A percentile compares a stretch with the other conserved stretches of the same genome.
Evolutionary conservation across 306 rosid species (phyloP).

Genomic region (Styphnolobium japonicum): DNA sequence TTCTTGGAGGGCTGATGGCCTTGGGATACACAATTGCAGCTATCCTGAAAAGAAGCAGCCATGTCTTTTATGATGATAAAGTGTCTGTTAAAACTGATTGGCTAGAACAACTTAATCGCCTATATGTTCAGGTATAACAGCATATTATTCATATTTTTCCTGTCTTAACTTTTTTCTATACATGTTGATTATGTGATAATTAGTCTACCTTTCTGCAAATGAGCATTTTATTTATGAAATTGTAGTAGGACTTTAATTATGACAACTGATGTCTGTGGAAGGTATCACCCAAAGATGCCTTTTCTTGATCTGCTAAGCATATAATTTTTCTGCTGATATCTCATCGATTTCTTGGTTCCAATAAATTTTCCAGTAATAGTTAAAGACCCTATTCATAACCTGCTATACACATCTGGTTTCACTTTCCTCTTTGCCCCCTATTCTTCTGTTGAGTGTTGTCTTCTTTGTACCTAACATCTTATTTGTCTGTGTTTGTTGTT

Average conservation of each 20-base stretch:
- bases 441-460: background rate
- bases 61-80: conserved; percentile 70
- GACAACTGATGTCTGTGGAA: background rate
- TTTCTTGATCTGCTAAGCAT: background rate
- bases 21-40: conserved; percentile 94
- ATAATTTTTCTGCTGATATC: background rate
- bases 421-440: background rate
- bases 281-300: background rate
- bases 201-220: background rate
- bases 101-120: conserved; percentile 94
- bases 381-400: background rate
- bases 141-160: conserved; percentile 1
- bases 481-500: background rate
- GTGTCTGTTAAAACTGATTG: conserved; percentile 86
- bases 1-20: conserved; percentile 99
- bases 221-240: background rate
- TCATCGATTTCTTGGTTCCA: background rate
- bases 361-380: background rate
- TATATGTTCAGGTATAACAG: conserved; percentile 77
- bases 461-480: background rate
- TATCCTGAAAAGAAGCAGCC: conserved; percentile 95
- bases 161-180: conserved; percentile 8
- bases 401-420: background rate
- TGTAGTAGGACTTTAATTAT: background rate
- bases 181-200: background rate